Conservation (phyloP, 257 asterid genomes). For the Nicotiana undulata region DNA sequence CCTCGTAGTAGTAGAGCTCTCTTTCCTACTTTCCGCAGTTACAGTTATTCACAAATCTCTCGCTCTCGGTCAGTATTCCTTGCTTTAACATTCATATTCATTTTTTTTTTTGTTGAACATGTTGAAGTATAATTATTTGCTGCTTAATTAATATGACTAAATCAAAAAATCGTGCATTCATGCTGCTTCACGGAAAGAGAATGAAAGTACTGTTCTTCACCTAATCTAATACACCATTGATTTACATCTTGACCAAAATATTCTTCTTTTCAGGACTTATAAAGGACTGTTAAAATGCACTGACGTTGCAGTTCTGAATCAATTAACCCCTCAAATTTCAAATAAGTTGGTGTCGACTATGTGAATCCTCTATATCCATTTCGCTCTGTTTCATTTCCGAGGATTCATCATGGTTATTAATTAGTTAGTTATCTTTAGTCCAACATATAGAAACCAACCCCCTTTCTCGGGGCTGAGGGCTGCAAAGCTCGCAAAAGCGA, state of each 20-base stretch:
- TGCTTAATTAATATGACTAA: background rate
- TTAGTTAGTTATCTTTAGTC: background rate
- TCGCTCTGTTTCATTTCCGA: background rate
- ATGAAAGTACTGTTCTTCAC: background rate
- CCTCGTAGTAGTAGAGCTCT: conserved; percentile 3
- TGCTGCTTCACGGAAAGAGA: background rate
- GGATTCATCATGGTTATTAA: background rate
- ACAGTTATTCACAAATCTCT: conserved; percentile 2
- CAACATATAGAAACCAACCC: background rate
- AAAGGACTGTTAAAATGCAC: background rate
- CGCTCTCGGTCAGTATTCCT: conserved; percentile 12
- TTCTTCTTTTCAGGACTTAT: too few relatives aligned
- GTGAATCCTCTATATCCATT: background rate
- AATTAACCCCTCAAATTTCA: background rate
- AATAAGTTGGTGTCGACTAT: background rate
- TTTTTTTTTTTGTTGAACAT: background rate
- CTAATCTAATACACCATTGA: background rate
- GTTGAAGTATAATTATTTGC: background rate
- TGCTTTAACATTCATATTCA: background rate
- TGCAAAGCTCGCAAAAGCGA: background rate
- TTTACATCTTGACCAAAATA: background rate
- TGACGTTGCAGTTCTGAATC: background rate
- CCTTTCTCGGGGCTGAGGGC: background rate
- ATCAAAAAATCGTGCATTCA: background rate
- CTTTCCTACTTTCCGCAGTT: background rate